phyloP scores from a whole-genome alignment of 1,284 basidiomycete genomes.

The Moniliophthora roreri region DNA sequence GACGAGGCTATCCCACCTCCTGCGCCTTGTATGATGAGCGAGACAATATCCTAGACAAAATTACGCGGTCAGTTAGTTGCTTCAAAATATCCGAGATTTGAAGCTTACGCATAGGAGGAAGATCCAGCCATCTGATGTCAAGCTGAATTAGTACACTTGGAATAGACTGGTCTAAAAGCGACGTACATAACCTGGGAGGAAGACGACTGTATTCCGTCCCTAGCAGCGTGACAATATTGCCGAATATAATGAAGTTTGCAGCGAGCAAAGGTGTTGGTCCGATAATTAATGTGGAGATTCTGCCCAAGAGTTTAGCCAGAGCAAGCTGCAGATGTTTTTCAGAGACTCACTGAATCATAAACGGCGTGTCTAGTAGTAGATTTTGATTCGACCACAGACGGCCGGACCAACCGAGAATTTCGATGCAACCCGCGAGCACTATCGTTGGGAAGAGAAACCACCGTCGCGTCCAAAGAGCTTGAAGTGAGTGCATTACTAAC shows the following conservation, averaged over 20 bases:
- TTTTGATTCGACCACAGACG: no score
- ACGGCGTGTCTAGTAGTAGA: no score
- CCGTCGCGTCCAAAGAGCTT: no score
- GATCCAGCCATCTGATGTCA: slow-evolving; percentile 32
- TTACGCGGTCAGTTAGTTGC: not conserved
- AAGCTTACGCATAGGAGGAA: slow-evolving; percentile 30
- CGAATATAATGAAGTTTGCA: slow-evolving; percentile 50
- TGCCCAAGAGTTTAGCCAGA: slow-evolving; percentile 19
- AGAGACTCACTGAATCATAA: no score
- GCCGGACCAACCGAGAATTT: no score
- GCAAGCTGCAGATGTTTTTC: no score
- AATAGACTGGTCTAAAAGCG: not conserved
- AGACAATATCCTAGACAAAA: slow-evolving; percentile 29
- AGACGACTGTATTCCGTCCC: slow-evolving; percentile 43
- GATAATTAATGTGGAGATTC: slow-evolving; percentile 41
- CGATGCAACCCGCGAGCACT: no score
- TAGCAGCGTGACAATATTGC: slow-evolving; percentile 37
- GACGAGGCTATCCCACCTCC: slow-evolving; percentile 39
- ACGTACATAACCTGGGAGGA: slow-evolving; percentile 27
- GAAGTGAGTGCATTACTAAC: no score
- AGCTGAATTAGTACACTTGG: not conserved
- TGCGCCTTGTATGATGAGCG: slow-evolving; percentile 41
- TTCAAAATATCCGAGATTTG: not conserved
- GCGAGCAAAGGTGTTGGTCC: slow-evolving; percentile 50
- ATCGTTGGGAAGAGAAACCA: no score